Evolutionary conservation across 2,329 filamentous ascomycete species (phyloP).

Genomic region (Pezicula neosporulosa): DNA sequence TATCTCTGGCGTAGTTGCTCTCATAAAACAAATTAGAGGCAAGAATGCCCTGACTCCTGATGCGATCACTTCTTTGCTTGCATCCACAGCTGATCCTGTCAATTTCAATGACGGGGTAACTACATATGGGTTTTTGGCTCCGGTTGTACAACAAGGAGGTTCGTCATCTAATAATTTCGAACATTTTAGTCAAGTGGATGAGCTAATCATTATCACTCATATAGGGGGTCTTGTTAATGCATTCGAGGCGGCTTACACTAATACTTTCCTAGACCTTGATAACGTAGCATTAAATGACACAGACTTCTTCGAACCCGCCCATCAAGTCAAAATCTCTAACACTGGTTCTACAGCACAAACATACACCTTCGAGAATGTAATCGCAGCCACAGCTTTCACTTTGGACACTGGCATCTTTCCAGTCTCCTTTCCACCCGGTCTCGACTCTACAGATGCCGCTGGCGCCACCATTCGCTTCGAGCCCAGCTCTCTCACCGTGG

Average conservation of each 20-base stretch:
- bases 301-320: constrained; percentile 45
- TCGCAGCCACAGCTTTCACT: neutral
- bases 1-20: constrained; percentile 47
- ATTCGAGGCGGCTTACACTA: constrained; percentile 53
- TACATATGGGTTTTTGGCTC: constrained; percentile 35
- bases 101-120: constrained; percentile 40
- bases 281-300: constrained; percentile 64
- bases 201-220: neutral
- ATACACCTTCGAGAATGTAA: constrained; percentile 32
- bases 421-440: neutral
- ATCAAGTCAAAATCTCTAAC: constrained; percentile 55
- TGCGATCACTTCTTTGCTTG: constrained; percentile 45
- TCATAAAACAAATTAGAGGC: constrained; percentile 49
- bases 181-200: neutral
- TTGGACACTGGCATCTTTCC: neutral
- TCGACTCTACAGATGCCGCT: neutral
- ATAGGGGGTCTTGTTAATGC: constrained; percentile 54
- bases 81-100: constrained; percentile 45
- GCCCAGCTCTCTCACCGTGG: neutral
- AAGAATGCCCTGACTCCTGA: constrained; percentile 40
- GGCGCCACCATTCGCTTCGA: neutral
- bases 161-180: neutral
- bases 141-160: constrained; percentile 55
- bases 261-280: constrained; percentile 49
- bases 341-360: constrained; percentile 42